Evolutionary conservation across 345 rosid species (phyloP).

Genomic region (Noccaea caerulescens): DNA sequence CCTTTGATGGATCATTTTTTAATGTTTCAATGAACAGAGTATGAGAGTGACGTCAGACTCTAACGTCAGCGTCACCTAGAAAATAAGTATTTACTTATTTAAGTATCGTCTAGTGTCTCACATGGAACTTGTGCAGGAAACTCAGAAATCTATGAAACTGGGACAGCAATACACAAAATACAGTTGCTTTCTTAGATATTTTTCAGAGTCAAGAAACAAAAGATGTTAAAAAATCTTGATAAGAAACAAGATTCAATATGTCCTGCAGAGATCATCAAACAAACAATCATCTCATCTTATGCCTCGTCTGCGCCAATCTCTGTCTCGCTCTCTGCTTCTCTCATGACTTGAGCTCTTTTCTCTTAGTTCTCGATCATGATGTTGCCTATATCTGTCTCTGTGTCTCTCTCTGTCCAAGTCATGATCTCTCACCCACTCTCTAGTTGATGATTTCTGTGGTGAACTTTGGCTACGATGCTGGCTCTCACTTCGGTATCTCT

Average conservation of each 20-base stretch:
- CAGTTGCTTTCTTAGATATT: background rate
- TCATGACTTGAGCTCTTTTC: slow-evolving; percentile 73
- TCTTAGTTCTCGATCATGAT: slow-evolving; percentile 47
- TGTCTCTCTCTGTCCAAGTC: slow-evolving; percentile 54
- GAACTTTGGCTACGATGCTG: slow-evolving; percentile 70
- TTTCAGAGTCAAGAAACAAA: background rate
- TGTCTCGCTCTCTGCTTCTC: slow-evolving; percentile 62
- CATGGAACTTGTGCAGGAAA: background rate
- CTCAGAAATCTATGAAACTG: slow-evolving; percentile 1
- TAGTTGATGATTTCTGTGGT: slow-evolving; percentile 55
- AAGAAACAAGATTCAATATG: slow-evolving; percentile 7
- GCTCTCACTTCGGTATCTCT: slow-evolving; percentile 59
- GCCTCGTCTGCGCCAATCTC: slow-evolving; percentile 64
- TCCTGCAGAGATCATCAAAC: background rate
- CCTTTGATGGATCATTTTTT: too few species aligned
- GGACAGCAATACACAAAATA: slow-evolving; percentile 8
- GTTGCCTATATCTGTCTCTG: slow-evolving; percentile 29
- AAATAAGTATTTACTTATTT: too few species aligned
- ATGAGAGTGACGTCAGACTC: background rate
- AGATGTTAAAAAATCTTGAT: background rate
- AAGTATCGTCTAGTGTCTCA: background rate
- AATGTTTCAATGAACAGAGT: too few species aligned
- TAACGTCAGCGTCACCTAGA: background rate
- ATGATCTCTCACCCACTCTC: slow-evolving; percentile 52
- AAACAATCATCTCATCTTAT: slow-evolving; percentile 12